Evolutionary conservation across 306 rosid genomes (phyloP), one percentile per base, ranked within the genome.

Genomic region (Nissolia schottii): DNA sequence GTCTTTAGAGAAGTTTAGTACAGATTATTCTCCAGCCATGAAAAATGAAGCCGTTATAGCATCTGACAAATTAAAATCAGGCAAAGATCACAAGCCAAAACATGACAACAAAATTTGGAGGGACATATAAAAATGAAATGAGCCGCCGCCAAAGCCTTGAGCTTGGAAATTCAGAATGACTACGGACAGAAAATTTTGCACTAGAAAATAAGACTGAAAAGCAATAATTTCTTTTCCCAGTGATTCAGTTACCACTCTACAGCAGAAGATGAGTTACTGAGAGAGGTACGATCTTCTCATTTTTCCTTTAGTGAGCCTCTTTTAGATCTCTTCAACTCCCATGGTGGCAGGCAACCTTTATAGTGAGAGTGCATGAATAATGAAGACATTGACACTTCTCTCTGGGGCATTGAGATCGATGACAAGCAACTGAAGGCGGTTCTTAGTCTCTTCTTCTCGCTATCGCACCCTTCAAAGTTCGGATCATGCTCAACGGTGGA

Each of bases 261-360:
- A 77, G 18, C 45, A 71, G 63, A 71, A 71, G 63, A 76, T 37
- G 53, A 68, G 50, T 54, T 70, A 49, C 53, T 55, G 75, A 68
- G 65, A 68, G 65, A 63, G 55, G 43, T 27, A 41, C 38, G 64
- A 29, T 60, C 40, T 61, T 80, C 76, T 88, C 86, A 85, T 43
- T 77, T 63, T 90, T 86, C 78, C 86, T 89, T 91, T 55, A 69
- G 25, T 46, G 92, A 83, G 64, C 70, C 87, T 67, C 70, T 87
- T 85, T 65, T 87, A 32, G 97, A 89, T 71, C 87, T 81, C 82
- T 73, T 79, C 0, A 74, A 50, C 76, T 79, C 76, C 83, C 98
- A 94, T 10, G 92, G 96, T 3, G 98, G 97, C 40, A 93, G 67
- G 77, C 97, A 90, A 59, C 97, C 97, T 80, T 93, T 93, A 64